phyloP scores from a whole-genome alignment of 306 rosid species.

The Pterocarpus santalinus region DNA sequence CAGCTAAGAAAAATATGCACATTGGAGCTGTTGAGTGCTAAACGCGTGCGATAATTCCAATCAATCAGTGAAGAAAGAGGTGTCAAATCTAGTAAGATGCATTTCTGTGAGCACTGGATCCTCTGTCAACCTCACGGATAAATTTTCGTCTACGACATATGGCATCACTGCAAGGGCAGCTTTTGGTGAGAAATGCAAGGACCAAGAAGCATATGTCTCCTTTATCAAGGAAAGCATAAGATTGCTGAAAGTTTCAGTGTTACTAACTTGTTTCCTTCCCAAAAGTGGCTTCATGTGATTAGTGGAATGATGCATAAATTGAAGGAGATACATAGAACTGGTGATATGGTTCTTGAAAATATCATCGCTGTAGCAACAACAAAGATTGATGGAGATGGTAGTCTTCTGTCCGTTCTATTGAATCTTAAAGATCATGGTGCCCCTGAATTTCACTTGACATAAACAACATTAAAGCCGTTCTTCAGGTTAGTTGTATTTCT shows the following conservation, averaged over 20 bases:
- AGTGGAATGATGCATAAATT: background rate
- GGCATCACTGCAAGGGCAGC: conserved; percentile 1
- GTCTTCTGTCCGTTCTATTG: conserved; percentile 32
- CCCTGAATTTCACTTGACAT: conserved; percentile 32
- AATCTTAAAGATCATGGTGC: conserved; percentile 4
- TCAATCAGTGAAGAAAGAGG: background rate
- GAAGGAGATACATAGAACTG: background rate
- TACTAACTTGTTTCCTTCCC: background rate
- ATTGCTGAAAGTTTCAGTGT: background rate
- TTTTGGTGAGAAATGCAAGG: conserved; percentile 22
- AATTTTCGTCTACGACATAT: background rate
- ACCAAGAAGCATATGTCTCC: background rate
- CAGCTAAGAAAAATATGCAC: background rate
- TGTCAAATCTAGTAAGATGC: background rate
- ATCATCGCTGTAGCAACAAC: background rate
- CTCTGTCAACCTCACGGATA: background rate
- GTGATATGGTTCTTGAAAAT: background rate
- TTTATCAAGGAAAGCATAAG: background rate
- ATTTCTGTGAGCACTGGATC: background rate
- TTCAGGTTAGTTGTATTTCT: conserved; percentile 29
- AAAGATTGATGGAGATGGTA: background rate
- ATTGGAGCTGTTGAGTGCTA: background rate
- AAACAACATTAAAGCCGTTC: conserved; percentile 37
- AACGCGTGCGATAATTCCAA: background rate
- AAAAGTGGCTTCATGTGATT: background rate